Percentiles rank a stretch among this genome's conserved stretches.
Evolutionary conservation across 176 grass and related monocot genomes (phyloP).

Genomic region (Ensete ventricosum): DNA sequence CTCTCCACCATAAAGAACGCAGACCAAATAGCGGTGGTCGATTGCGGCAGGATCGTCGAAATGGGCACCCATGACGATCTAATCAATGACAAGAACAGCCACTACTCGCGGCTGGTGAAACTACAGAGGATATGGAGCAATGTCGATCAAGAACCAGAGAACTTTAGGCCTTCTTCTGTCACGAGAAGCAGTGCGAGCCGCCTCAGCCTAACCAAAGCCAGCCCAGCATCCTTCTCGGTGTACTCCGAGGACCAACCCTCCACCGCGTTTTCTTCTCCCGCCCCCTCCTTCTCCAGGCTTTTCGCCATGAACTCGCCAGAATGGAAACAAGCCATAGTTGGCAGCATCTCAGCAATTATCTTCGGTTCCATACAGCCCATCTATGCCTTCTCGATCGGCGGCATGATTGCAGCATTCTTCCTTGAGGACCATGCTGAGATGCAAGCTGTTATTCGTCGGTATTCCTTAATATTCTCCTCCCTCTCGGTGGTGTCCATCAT

Average conservation of each 20-base stretch:
- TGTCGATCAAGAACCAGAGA: slow-evolving; percentile 78
- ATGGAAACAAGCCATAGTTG: slow-evolving; percentile 81
- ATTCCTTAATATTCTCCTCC: slow-evolving; percentile 75
- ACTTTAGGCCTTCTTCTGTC: slow-evolving; percentile 48
- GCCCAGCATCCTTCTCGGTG: slow-evolving; percentile 48
- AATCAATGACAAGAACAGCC: slow-evolving; percentile 48
- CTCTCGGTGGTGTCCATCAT: slow-evolving; percentile 63
- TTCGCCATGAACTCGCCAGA: slow-evolving; percentile 87
- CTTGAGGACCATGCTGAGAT: slow-evolving; percentile 66
- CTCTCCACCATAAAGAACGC: slow-evolving; percentile 94
- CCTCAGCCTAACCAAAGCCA: slow-evolving; percentile 72
- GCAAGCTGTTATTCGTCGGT: slow-evolving; percentile 62
- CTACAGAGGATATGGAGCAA: slow-evolving; percentile 89
- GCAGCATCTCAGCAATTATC: slow-evolving; percentile 64
- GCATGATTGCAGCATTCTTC: slow-evolving; percentile 94
- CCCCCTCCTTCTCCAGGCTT: slow-evolving; percentile 89
- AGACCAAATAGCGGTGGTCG: slow-evolving; percentile 85
- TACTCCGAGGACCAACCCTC: background rate
- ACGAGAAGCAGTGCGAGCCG: slow-evolving; percentile 73
- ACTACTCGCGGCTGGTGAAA: slow-evolving; percentile 82
- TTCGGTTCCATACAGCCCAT: slow-evolving; percentile 88
- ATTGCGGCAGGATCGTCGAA: slow-evolving; percentile 71
- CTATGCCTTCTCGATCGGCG: slow-evolving; percentile 83
- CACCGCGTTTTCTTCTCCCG: slow-evolving; percentile 18
- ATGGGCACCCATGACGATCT: slow-evolving; percentile 89